Evolutionary conservation across 2,329 filamentous ascomycete genomes (phyloP).

Genomic region (Ophiocordyceps sinensis): DNA sequence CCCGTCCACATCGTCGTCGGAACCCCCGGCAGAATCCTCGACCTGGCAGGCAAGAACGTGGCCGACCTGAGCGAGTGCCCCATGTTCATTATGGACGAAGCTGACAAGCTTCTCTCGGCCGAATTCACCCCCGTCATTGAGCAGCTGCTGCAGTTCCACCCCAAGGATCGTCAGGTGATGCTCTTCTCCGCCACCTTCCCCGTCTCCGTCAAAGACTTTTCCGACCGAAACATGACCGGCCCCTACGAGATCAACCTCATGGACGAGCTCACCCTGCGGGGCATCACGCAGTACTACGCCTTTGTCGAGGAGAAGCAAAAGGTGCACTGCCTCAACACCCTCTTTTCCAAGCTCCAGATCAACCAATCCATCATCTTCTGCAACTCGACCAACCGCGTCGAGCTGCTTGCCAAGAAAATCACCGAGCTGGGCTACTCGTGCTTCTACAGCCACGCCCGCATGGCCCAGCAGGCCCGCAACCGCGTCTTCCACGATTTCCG

Average conservation of each 20-base stretch:
- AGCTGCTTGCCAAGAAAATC: slow-evolving; percentile 96
- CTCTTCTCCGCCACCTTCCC: slow-evolving; percentile 98
- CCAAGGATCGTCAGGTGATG: slow-evolving; percentile 97
- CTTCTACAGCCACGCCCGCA: slow-evolving; percentile 97
- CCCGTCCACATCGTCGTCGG: slow-evolving; percentile 95
- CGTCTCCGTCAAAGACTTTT: slow-evolving; percentile 93
- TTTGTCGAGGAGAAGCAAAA: slow-evolving; percentile 99
- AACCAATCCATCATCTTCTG: slow-evolving; percentile 99
- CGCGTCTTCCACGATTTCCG: slow-evolving; percentile 99
- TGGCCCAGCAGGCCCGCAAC: slow-evolving; percentile 94
- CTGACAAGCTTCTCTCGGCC: slow-evolving; percentile 89
- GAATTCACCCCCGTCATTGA: slow-evolving; percentile 98
- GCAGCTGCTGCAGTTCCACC: slow-evolving; percentile 86
- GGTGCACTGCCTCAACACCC: slow-evolving; percentile 95
- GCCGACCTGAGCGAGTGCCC: slow-evolving; percentile 92
- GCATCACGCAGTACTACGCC: slow-evolving; percentile 98
- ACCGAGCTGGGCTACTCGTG: slow-evolving; percentile 98
- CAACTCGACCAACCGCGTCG: slow-evolving; percentile 97
- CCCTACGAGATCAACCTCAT: slow-evolving; percentile 99
- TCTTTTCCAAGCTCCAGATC: slow-evolving; percentile 98
- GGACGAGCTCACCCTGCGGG: slow-evolving; percentile 94
- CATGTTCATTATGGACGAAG: slow-evolving; percentile 99
- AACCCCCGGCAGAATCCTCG: slow-evolving; percentile 89
- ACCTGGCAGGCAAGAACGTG: slow-evolving; percentile 90
- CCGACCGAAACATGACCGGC: slow-evolving; percentile 91